phyloP scores from a whole-genome alignment of 1,284 basidiomycete species.

The Afroboletus lepidellus region DNA sequence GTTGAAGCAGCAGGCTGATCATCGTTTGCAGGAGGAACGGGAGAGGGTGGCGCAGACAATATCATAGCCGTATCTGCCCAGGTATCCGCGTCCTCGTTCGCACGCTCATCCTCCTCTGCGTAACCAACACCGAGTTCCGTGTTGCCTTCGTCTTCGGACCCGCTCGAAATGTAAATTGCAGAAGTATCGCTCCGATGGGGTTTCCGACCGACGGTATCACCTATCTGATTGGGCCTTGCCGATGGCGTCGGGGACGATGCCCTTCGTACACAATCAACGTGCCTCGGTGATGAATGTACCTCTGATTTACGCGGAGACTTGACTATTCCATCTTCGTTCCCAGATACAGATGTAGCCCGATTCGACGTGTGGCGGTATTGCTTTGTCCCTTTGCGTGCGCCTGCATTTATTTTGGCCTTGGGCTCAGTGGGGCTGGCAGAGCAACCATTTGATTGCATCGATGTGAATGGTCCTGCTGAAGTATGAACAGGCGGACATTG shows the following conservation, averaged over 20 bases:
- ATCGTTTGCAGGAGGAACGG: background rate
- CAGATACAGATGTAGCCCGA: slow-evolving; percentile 4
- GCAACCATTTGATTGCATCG: background rate
- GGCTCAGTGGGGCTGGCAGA: slow-evolving; percentile 14
- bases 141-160: slow-evolving; percentile 23
- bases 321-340: slow-evolving; percentile 4
- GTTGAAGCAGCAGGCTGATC: background rate
- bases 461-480: background rate
- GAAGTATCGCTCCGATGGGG: slow-evolving; percentile 17
- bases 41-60: slow-evolving; percentile 26
- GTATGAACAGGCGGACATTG: background rate
- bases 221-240: background rate
- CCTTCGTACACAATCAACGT: background rate
- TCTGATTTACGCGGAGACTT: slow-evolving; percentile 33
- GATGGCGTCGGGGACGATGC: slow-evolving; percentile 17
- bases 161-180: slow-evolving; percentile 35
- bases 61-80: slow-evolving; percentile 28
- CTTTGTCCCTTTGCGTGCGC: slow-evolving; percentile 2
- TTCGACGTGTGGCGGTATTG: slow-evolving; percentile 2
- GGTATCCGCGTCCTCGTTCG: slow-evolving; percentile 9
- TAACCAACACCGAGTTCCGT: background rate
- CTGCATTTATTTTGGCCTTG: background rate
- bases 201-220: background rate
- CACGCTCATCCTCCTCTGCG: background rate
- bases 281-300: slow-evolving; percentile 28